These are phyloP conservation scores for Chrysoporthe austroafricana DNA, from an alignment of 2,329 filamentous ascomycete species.

Conservation along the genomic window DNA sequence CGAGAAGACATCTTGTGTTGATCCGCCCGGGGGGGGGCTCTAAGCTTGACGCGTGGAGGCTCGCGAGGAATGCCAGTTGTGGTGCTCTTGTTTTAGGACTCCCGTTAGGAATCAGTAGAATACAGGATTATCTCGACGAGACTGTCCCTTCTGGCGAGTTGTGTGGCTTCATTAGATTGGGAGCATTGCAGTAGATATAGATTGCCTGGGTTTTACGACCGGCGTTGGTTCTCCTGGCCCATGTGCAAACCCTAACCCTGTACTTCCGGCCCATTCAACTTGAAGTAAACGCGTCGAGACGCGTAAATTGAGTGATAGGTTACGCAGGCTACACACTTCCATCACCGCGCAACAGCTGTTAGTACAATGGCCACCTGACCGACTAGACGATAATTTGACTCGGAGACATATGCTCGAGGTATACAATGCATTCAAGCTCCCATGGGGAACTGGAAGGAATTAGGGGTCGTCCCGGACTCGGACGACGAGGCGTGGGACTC, in stretches of 20 bases:
- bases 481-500: constrained; percentile 48
- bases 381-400: neutral
- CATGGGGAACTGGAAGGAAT: constrained; percentile 49
- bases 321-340: neutral
- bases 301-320: constrained; percentile 2
- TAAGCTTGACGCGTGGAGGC: neutral
- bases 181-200: neutral
- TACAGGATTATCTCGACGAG: neutral
- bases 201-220: neutral
- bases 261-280: neutral
- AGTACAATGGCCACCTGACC: constrained; percentile 8
- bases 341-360: neutral
- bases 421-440: constrained; percentile 29
- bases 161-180: neutral
- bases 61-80: neutral
- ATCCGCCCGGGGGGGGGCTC: neutral
- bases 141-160: neutral
- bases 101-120: neutral
- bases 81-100: neutral
- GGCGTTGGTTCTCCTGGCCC: neutral
- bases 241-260: constrained; percentile 5
- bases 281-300: constrained; percentile 3
- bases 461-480: constrained; percentile 50
- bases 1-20: constrained; percentile 24
- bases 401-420: neutral